phyloP scores from a whole-genome alignment of 306 rosid genomes.

The Trichosanthes truncata region DNA sequence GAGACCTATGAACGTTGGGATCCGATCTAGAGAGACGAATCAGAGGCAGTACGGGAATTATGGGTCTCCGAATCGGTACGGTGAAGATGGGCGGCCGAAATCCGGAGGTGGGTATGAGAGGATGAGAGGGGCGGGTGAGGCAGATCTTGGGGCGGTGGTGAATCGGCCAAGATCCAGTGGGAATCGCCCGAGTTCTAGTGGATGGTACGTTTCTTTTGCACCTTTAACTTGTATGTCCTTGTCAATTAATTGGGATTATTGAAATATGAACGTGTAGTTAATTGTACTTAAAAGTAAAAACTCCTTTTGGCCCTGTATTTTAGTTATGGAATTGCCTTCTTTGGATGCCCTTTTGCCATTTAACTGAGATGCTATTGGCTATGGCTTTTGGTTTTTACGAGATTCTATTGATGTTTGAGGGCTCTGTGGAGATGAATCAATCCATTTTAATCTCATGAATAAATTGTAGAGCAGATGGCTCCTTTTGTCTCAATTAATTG shows the following conservation, averaged over 20 bases:
- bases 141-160: conserved; percentile 26
- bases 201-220: conserved; percentile 22
- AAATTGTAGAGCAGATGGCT: neutral
- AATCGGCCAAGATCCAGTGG: conserved; percentile 39
- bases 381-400: neutral
- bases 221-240: neutral
- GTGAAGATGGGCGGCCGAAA: conserved; percentile 49
- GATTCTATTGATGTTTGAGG: neutral
- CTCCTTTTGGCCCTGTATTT: neutral
- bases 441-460: neutral
- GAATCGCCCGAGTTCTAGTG: conserved; percentile 26
- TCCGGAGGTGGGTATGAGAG: conserved; percentile 55
- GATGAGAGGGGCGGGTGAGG: conserved; percentile 28
- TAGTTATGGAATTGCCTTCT: neutral
- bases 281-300: neutral
- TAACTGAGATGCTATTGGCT: neutral
- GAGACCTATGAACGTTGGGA: conserved; percentile 25
- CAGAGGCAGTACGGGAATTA: conserved; percentile 20
- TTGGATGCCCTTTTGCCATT: neutral
- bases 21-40: conserved; percentile 21
- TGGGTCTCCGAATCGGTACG: conserved; percentile 22
- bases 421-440: neutral
- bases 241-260: neutral
- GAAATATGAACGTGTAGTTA: neutral
- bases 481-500: neutral